Percentiles rank a stretch among this genome's conserved stretches.
phyloP scores from a whole-genome alignment of 2,329 filamentous ascomycete species.

The Salinomyces thailandicus region DNA sequence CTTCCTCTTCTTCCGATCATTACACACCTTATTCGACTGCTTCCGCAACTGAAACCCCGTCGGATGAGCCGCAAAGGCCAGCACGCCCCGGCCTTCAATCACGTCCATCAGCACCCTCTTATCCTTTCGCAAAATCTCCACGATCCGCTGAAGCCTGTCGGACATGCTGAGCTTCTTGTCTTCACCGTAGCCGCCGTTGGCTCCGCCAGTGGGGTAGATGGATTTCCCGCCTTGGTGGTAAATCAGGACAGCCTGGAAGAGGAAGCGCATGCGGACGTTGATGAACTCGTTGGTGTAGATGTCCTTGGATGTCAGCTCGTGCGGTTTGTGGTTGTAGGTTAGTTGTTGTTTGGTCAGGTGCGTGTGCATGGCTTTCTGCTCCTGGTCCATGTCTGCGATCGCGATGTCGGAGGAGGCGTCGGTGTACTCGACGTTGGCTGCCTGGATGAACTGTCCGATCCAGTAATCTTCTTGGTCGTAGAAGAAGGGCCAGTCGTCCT shows the following conservation, averaged over 20 bases:
- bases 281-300: constrained; percentile 10
- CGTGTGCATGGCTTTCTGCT: background rate
- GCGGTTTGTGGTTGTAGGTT: constrained; percentile 8
- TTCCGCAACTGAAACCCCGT: constrained; percentile 9
- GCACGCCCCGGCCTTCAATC: constrained; percentile 15
- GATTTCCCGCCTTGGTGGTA: constrained; percentile 12
- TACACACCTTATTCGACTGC: constrained; percentile 10
- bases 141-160: constrained; percentile 8
- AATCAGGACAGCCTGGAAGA: constrained; percentile 11
- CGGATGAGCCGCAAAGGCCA: constrained; percentile 14
- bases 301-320: constrained; percentile 4
- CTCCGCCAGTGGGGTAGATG: constrained; percentile 13
- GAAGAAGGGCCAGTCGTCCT: constrained; percentile 5
- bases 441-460: constrained; percentile 8
- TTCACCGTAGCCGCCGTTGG: constrained; percentile 15
- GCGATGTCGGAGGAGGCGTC: background rate
- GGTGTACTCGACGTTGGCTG: constrained; percentile 3
- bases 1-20: constrained; percentile 9
- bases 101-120: constrained; percentile 18
- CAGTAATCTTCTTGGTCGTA: constrained; percentile 3
- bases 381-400: constrained; percentile 1
- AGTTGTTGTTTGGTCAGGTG: constrained; percentile 9
- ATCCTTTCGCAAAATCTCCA: constrained; percentile 7
- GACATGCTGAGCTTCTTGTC: constrained; percentile 11
- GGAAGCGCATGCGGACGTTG: constrained; percentile 12